Evolutionary conservation across 345 rosid species (phyloP).

Genomic region (Citrus cavaleriei): DNA sequence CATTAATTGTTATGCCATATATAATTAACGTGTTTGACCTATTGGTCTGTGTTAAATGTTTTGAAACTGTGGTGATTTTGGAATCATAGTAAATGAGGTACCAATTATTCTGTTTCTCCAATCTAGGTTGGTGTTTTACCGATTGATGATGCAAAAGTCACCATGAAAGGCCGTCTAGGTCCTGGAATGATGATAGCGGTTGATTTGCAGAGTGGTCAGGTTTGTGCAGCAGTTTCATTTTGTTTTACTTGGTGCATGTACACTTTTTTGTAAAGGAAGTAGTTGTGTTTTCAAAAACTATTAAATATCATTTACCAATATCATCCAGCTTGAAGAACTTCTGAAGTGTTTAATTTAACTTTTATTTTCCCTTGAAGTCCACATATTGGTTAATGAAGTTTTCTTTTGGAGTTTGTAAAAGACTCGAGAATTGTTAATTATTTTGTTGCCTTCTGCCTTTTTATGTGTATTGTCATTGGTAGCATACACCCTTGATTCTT

Average conservation of each 20-base stretch:
- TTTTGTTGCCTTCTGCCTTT: background rate
- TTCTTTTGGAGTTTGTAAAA: background rate
- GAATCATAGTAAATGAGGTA: background rate
- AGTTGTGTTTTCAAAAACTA: background rate
- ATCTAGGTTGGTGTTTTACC: constrained; percentile 94
- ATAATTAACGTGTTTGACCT: background rate
- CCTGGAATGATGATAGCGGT: constrained; percentile 99
- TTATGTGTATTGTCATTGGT: background rate
- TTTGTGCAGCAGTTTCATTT: constrained; percentile 31
- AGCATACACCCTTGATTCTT: background rate
- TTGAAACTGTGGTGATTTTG: background rate
- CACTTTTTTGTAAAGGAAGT: background rate
- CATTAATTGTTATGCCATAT: background rate
- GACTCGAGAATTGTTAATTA: background rate
- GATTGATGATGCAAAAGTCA: constrained; percentile 89
- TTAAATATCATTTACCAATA: background rate
- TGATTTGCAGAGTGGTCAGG: constrained; percentile 89
- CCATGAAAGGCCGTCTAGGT: constrained; percentile 93
- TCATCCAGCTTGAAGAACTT: background rate
- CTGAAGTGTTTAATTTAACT: background rate
- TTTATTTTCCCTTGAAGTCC: background rate
- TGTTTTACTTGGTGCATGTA: background rate
- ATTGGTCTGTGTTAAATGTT: background rate
- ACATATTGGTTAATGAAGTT: background rate
- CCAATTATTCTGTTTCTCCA: background rate